Percentiles rank a stretch among this genome's conserved stretches.
phyloP scores from a whole-genome alignment of 805 yeast genomes.

The Metschnikowia lochheadii region DNA sequence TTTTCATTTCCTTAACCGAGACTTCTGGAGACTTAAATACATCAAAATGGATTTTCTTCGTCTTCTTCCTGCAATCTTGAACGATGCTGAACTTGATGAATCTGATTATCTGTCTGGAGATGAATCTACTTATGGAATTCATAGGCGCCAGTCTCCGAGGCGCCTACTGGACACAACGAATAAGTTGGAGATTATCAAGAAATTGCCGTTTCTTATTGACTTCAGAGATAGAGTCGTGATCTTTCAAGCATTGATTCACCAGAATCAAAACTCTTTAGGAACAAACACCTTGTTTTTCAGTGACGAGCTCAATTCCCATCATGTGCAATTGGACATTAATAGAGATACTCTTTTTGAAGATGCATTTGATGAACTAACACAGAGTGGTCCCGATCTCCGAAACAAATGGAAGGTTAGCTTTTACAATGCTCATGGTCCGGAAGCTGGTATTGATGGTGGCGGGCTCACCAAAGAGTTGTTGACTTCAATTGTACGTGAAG shows the following conservation, averaged over 20 bases:
- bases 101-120: constrained; percentile 16
- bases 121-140: constrained; percentile 4
- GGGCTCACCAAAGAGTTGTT: constrained; percentile 91
- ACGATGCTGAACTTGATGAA: constrained; percentile 38
- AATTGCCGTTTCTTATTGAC: constrained; percentile 75
- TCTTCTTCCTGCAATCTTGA: constrained; percentile 35
- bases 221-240: constrained; percentile 70
- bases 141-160: not conserved
- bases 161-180: constrained; percentile 7
- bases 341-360: constrained; percentile 72
- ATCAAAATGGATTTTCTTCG: constrained; percentile 31
- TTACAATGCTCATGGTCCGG: constrained; percentile 66
- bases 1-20: constrained; percentile 43
- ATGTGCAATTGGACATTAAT: constrained; percentile 51
- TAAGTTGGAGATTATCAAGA: constrained; percentile 50
- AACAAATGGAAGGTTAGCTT: constrained; percentile 60
- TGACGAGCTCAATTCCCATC: constrained; percentile 14
- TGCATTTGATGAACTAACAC: constrained; percentile 58
- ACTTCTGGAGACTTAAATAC: constrained; percentile 50
- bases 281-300: constrained; percentile 16
- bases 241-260: constrained; percentile 58
- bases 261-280: constrained; percentile 41
- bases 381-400: constrained; percentile 54
- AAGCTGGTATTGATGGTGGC: constrained; percentile 95
- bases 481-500: constrained; percentile 66